These are phyloP conservation scores for Alternaria hordeiaustralica DNA, from an alignment of 2,329 filamentous ascomycete genomes.

Conservation along the genomic window DNA sequence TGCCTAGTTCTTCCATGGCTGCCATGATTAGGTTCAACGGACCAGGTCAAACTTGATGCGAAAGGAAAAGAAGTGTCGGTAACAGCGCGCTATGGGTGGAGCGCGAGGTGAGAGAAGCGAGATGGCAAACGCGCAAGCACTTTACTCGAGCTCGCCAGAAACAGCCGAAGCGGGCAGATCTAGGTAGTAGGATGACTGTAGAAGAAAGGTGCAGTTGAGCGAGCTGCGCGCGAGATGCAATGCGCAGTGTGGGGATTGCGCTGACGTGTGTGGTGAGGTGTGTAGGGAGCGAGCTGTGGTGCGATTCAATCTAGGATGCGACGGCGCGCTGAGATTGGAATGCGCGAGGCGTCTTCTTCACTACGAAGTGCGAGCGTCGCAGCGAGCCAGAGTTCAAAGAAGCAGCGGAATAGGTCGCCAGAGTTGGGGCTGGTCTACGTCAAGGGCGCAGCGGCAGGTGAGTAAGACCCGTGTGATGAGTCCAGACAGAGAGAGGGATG, in stretches of 20 bases:
- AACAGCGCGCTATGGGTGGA: slow-evolving; percentile 12
- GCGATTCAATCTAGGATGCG: slow-evolving; percentile 35
- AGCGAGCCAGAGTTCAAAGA: slow-evolving; percentile 27
- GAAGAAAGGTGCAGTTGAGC: slow-evolving; percentile 31
- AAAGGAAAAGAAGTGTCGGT: slow-evolving; percentile 21
- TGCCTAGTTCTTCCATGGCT: slow-evolving; percentile 88
- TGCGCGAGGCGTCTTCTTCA: slow-evolving; percentile 30
- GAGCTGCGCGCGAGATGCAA: slow-evolving; percentile 26
- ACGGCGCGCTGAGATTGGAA: slow-evolving; percentile 25
- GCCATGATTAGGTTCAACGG: slow-evolving; percentile 57
- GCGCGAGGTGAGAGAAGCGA: slow-evolving; percentile 24
- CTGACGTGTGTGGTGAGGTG: slow-evolving; percentile 30
- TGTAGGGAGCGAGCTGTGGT: slow-evolving; percentile 20
- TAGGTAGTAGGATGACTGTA: slow-evolving; percentile 36
- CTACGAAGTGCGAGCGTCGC: slow-evolving; percentile 25
- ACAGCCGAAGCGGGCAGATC: slow-evolving; percentile 28
- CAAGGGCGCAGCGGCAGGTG: slow-evolving; percentile 26
- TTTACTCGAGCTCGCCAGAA: slow-evolving; percentile 36
- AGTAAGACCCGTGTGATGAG: slow-evolving; percentile 19
- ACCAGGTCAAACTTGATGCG: slow-evolving; percentile 29
- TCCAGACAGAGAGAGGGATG: slow-evolving; percentile 5
- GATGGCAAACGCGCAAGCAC: slow-evolving; percentile 32
- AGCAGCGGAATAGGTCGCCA: slow-evolving; percentile 25
- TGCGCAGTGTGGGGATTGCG: slow-evolving; percentile 21
- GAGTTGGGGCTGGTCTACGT: slow-evolving; percentile 28